Evolutionary conservation across 305 asterid species (phyloP), one percentile per base, ranked within the genome.

Genomic region (Plantago rigida): DNA sequence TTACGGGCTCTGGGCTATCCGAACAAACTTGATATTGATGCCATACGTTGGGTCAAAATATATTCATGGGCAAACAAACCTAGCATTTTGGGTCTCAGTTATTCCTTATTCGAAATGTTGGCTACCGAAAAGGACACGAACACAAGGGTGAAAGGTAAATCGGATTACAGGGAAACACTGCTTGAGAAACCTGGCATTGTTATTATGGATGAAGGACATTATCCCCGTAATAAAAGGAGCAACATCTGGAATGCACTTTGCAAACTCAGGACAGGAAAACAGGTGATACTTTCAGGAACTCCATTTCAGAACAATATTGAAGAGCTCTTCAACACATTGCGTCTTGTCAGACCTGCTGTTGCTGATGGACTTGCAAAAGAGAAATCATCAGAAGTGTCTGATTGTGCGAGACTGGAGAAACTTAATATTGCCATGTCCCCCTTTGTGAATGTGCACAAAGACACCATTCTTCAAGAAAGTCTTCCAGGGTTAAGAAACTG

Each of bases 171-270:
- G 66, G 65, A 62, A 31, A 81, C 83, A 55, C 83, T 85, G n/a
- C 65, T 81, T 0, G 82, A 79, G 14, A 64, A 46, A 60, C 89
- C 94, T 13, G 79, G 82, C 7, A 26, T 84, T 39, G 81, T 82
- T 13, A 60, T 87, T 51, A 78, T 87, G 3, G 94, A 87, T 24
- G 91, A 87, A 65, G 94, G 95, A 3, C 95, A 87, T 69, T 84
- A 88, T 39, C 85, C 94, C 10, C 78, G 95, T 3, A 87, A 77
- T 51, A 55, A 68, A 26, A 66, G 66, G 50, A 87, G 88, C 55
- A 72, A 71, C 63, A 74, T 84, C 41, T 84, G 85, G 85, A 81
- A 77, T 19, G 77, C 73, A 10, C 69, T 84, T n/a, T 67, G 55
- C 5, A 78, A 78, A 48, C 78, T 87, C 26, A 48, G 72, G 53